Evolutionary conservation across 805 yeast species (phyloP), one percentile per base, ranked within the genome.

Genomic region (Nadsonia fulvescens): DNA sequence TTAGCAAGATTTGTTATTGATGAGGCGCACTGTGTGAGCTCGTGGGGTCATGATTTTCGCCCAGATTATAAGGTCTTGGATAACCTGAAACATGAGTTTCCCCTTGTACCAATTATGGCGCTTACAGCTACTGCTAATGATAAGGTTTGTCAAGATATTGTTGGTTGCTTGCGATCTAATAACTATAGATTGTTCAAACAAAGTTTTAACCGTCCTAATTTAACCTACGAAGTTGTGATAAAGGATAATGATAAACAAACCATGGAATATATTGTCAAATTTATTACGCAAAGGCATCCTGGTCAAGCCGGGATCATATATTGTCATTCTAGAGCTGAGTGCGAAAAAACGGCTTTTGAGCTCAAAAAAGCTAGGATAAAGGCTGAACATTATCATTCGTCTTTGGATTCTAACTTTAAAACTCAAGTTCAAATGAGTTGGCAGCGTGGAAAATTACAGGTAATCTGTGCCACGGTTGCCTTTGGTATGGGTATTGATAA

Each of bases 401-500:
- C 96, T n/a, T 70, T 89, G 89, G 56, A 63, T 6, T 61, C 83
- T 0, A 76, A 75, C 8, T 81, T 73, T 15, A 58, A 96, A 32
- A 51, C 65, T 12, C 36, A 47, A 3, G 68, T 81, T n/a, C 98
- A 89, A 48, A 54, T 54, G 12, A 56, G 52, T 16, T 89, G 98
- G 98, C 98, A 89, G 47, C 44, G 52, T 2, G 73, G 75, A 29
- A 46, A 49, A 12, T 52, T 73, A 12, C 74, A 72, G 43, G 74
- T 83, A 1, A 82, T 89, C 8, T 86, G 95, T 54, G 98, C 98
- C 0, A 89, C 98, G 0, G 76, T 89, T 40, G 98, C 98, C 0
- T 89, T 89, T 59, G 98, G 98, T 14, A 89, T 89, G 98, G 98
- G 98, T 24, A 86, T 89, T 30, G 98, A 89, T 51, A 89, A 89